phyloP scores from a whole-genome alignment of 1,139 yeast species.

The Geotrichum citri-aurantii region DNA sequence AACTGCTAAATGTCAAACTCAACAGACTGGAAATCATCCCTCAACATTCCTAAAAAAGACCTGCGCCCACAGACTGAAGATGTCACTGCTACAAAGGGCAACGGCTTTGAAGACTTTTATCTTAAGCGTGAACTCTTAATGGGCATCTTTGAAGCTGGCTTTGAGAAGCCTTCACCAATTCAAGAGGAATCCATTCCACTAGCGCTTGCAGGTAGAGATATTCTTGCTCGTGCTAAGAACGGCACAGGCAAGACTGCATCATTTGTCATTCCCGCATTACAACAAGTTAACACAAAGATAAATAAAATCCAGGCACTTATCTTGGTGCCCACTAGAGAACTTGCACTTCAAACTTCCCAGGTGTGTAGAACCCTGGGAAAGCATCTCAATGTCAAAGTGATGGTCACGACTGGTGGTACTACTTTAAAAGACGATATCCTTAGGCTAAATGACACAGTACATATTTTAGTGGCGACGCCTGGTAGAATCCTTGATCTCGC shows the following conservation, averaged over 20 bases:
- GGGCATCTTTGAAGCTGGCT: constrained; percentile 99
- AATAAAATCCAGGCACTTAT: constrained; percentile 85
- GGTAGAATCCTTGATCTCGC: constrained; percentile 97
- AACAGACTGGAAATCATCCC: constrained; percentile 62
- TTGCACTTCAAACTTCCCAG: constrained; percentile 95
- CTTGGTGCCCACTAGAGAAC: constrained; percentile 91
- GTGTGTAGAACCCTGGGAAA: constrained; percentile 96
- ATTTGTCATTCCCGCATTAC: constrained; percentile 81
- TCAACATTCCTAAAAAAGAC: constrained; percentile 78
- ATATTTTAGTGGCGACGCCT: constrained; percentile 87
- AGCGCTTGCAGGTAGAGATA: constrained; percentile 92
- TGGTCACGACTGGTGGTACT: constrained; percentile 99
- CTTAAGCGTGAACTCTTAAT: constrained; percentile 87
- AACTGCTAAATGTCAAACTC: constrained; percentile 22
- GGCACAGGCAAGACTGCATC: constrained; percentile 99
- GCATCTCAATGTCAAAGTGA: constrained; percentile 85
- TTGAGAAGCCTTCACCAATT: constrained; percentile 96
- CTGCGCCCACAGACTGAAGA: constrained; percentile 94
- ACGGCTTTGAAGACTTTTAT: constrained; percentile 85
- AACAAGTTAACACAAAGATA: constrained; percentile 74
- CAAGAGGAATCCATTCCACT: constrained; percentile 97
- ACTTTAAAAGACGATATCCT: constrained; percentile 88
- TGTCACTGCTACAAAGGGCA: constrained; percentile 87
- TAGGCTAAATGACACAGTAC: constrained; percentile 88
- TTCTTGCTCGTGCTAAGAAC: constrained; percentile 95